phyloP scores from a whole-genome alignment of 23 red algal genomes.

The Pyropia yezoensis region DNA sequence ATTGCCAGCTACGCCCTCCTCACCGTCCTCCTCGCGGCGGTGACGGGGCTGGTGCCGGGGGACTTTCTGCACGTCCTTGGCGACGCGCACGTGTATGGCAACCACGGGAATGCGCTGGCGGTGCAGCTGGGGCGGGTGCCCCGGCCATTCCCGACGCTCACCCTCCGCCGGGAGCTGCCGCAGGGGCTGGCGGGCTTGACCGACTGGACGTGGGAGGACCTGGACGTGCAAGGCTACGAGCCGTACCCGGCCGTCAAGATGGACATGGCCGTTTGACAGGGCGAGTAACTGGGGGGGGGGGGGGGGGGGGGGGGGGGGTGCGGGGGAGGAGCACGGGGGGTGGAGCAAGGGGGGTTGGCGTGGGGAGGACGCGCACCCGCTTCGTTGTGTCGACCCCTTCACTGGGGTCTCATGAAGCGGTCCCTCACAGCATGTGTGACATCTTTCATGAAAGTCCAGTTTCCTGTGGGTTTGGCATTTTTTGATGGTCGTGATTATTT shows the following conservation, averaged over 20 bases:
- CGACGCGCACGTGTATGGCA: conserved; percentile 91
- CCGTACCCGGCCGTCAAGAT: conserved; percentile 65
- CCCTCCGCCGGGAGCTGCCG: conserved; percentile 22
- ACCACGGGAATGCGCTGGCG: conserved; percentile 74
- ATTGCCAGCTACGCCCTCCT: conserved; percentile 91
- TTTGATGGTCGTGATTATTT: too few relatives aligned
- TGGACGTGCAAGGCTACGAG: conserved; percentile 65
- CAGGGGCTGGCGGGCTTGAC: conserved; percentile 32
- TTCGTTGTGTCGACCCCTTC: too few relatives aligned
- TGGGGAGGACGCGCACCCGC: too few relatives aligned
- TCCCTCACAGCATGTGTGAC: too few relatives aligned
- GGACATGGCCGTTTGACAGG: conserved; percentile 88
- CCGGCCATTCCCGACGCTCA: conserved; percentile 59
- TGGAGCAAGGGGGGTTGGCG: too few relatives aligned
- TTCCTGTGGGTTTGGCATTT: too few relatives aligned
- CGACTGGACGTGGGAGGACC: conserved; percentile 76
- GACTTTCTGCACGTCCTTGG: conserved; percentile 87
- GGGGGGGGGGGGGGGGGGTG: too few relatives aligned
- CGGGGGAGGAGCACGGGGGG: too few relatives aligned
- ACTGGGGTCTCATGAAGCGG: too few relatives aligned
- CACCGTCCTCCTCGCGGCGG: conserved; percentile 74
- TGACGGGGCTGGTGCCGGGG: conserved; percentile 56
- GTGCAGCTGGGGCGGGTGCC: conserved; percentile 64
- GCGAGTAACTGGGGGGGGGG: too few relatives aligned
- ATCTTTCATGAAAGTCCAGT: too few relatives aligned